phyloP scores from a whole-genome alignment of 345 rosid species.

The Aurinia saxatilis region DNA sequence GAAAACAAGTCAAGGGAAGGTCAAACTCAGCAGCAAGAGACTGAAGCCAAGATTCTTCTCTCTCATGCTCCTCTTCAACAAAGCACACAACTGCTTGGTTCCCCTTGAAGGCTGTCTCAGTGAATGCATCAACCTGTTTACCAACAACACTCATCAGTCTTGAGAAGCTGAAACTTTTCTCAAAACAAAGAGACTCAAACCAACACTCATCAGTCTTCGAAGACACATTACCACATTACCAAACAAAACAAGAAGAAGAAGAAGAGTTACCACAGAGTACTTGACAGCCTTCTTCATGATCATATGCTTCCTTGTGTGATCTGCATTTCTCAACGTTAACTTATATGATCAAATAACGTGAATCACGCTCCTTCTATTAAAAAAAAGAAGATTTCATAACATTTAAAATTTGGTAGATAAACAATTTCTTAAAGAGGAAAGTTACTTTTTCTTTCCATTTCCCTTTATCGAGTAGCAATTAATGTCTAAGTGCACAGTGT shows the following conservation, averaged over 20 bases:
- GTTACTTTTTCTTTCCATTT: too few species aligned
- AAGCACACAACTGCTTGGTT: slow-evolving; percentile 67
- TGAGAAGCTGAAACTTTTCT: background rate
- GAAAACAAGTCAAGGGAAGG: slow-evolving; percentile 38
- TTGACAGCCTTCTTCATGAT: slow-evolving; percentile 35
- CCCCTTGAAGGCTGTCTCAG: too few species aligned
- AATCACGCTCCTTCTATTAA: background rate
- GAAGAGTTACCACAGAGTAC: slow-evolving; percentile 39
- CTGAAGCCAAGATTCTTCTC: slow-evolving; percentile 63
- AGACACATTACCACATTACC: too few species aligned
- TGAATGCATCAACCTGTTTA: too few species aligned
- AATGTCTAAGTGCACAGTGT: too few species aligned
- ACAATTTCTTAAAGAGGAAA: too few species aligned
- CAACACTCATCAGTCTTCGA: too few species aligned
- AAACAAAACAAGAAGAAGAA: background rate
- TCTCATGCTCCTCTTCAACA: slow-evolving; percentile 37
- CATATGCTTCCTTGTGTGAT: background rate
- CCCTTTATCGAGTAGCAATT: too few species aligned
- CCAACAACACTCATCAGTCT: too few species aligned
- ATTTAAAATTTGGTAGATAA: too few species aligned
- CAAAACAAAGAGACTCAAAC: too few species aligned
- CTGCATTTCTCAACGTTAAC: background rate
- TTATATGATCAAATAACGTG: background rate
- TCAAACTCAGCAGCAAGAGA: slow-evolving; percentile 50
- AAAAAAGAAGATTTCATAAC: too few species aligned